Evolutionary conservation across 2,329 filamentous ascomycete genomes (phyloP).

Genomic region (Fonsecaea pugnacius): DNA sequence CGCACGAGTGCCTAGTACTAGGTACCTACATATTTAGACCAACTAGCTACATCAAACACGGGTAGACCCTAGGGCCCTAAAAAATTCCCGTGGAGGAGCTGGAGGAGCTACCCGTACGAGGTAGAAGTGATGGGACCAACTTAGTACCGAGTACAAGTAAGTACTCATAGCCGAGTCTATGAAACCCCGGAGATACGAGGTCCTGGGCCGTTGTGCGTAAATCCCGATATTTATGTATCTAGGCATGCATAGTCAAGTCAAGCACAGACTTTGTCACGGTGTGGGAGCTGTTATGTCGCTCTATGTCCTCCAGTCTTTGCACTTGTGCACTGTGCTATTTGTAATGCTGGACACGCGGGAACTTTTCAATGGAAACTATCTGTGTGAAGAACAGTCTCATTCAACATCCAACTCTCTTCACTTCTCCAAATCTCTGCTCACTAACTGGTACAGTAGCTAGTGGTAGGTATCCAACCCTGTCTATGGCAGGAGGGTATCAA

Average conservation of each 20-base stretch:
- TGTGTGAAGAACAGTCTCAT: background rate
- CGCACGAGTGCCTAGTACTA: too few relatives aligned
- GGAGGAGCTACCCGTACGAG: too few relatives aligned
- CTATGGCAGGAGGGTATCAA: conserved; percentile 17
- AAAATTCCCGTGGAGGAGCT: too few relatives aligned
- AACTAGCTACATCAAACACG: too few relatives aligned
- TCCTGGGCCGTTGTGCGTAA: too few relatives aligned
- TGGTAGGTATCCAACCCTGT: conserved; percentile 1
- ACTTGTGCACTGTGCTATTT: background rate
- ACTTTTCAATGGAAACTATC: background rate
- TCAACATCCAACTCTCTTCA: background rate
- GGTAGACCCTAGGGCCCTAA: too few relatives aligned
- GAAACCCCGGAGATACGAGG: too few relatives aligned
- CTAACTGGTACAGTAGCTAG: conserved; percentile 15
- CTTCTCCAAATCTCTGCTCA: background rate
- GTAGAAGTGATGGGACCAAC: too few relatives aligned
- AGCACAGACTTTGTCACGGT: background rate
- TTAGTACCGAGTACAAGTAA: too few relatives aligned
- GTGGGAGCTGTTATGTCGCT: background rate
- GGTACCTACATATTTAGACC: too few relatives aligned
- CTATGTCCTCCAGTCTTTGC: background rate
- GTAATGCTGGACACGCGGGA: background rate
- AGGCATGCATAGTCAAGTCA: background rate
- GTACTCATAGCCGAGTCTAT: too few relatives aligned
- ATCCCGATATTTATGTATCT: background rate